Evolutionary conservation across 106 monocot species (phyloP).

Genomic region (Cymbidium sinense): DNA sequence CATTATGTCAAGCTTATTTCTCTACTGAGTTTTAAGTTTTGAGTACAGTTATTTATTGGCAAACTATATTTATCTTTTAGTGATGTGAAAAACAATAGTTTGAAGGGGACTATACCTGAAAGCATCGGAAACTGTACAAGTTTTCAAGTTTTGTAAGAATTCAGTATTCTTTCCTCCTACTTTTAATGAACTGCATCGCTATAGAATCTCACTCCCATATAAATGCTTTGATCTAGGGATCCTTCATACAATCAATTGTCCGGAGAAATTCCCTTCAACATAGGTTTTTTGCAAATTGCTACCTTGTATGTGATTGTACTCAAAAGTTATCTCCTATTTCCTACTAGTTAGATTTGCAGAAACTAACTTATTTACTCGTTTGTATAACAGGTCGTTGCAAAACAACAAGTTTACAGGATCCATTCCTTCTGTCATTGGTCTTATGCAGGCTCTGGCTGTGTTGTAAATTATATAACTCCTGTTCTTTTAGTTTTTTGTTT

Average conservation of each 20-base stretch:
- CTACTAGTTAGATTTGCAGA: not conserved
- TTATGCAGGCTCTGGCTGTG: constrained; percentile 97
- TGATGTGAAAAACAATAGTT: constrained; percentile 93
- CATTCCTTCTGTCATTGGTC: constrained; percentile 90
- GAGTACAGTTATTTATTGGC: too few species aligned
- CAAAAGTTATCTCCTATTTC: not conserved
- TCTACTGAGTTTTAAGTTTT: too few species aligned
- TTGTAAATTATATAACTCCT: constrained; percentile 39
- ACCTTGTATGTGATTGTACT: constrained; percentile 68
- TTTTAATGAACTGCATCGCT: not conserved
- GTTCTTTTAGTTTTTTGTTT: not conserved
- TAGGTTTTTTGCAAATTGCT: constrained; percentile 95
- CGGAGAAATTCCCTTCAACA: constrained; percentile 93
- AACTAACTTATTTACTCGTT: not conserved
- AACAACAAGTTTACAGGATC: constrained; percentile 75
- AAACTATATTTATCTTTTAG: constrained; percentile 20
- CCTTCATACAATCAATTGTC: constrained; percentile 75
- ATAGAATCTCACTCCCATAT: not conserved
- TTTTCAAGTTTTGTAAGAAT: constrained; percentile 94
- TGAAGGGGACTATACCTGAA: constrained; percentile 77
- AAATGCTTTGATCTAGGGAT: constrained; percentile 50
- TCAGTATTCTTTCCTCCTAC: too few species aligned
- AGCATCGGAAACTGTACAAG: constrained; percentile 94
- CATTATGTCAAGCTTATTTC: too few species aligned
- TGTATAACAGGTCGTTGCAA: constrained; percentile 68